Evolutionary conservation across 2,329 filamentous ascomycete species (phyloP), one percentile per base, ranked within the genome.

Genomic region (Ceratocystis smalleyi): DNA sequence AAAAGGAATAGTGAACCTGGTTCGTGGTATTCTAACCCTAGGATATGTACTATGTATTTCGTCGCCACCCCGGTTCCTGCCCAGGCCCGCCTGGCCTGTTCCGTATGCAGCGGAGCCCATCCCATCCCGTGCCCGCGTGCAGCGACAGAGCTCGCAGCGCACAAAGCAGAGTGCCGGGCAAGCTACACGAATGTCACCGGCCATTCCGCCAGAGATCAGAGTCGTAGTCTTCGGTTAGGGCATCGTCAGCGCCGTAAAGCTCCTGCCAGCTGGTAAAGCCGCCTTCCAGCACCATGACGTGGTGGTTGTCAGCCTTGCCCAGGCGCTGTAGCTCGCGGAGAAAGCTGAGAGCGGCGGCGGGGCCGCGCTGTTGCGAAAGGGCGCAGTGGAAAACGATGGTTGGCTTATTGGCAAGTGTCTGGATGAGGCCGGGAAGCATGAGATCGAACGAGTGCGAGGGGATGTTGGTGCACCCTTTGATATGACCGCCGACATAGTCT

Each of bases 341-440:
- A 73, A 96, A 97, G 70, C 81, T 80, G 69, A 96, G 75, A 2
- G 94, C 94, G 2, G 92, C 91, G 61, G 82, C 82, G 0, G 94
- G 94, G 0, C 94, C 94, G 0, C 94, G 81, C 76, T 96, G 88
- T 77, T 97, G 94, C 69, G 87, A 92, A 64, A 97, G 78, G 19
- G 89, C 88, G 75, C 94, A 99, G 76, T 99, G 94, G 74, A 99
- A 99, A 1, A 99, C 83, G 15, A 99, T 90, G 10, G 81, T 86
- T 64, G 94, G 83, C 74, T 90, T 91, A 71, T 86, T 84, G 68
- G 83, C 78, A 59, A 96, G 81, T 54, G 81, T 84, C 65, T 89
- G 84, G 12, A 95, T 79, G n/a, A 99, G 83, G 68, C 91, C 89
- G 0, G 91, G 88, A 74, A 94, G 83, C 69, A 81, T 83, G 72